phyloP scores from a whole-genome alignment of 129 eudicot genomes.

The sunflower (Helianthus annuus) region DNA sequence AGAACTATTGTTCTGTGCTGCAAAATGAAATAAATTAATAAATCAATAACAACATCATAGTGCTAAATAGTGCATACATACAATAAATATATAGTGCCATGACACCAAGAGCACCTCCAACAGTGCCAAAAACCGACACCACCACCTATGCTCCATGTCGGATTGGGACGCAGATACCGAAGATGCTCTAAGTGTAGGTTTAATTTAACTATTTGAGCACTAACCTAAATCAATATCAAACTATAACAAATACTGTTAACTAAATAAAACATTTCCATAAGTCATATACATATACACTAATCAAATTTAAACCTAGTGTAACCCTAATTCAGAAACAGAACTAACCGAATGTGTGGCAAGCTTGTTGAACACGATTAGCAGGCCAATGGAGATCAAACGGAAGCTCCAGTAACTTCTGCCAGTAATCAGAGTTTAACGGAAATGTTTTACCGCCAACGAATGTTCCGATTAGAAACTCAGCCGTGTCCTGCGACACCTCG shows the following conservation, averaged over 20 bases:
- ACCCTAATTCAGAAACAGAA: background rate
- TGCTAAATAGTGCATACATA: background rate
- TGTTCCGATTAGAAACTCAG: conserved; percentile 78
- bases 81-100: conserved; percentile 2
- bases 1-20: conserved; percentile 76
- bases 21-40: conserved; percentile 20
- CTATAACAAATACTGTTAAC: background rate
- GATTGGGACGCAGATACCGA: too few relatives aligned
- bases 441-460: conserved; percentile 77
- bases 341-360: conserved; percentile 76
- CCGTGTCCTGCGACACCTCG: conserved; percentile 65
- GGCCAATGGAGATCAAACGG: conserved; percentile 87
- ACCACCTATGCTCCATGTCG: too few relatives aligned
- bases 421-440: conserved; percentile 76
- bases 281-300: too few relatives aligned
- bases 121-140: too few relatives aligned
- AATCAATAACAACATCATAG: conserved; percentile 2
- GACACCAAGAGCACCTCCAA: background rate
- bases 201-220: background rate
- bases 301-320: too few relatives aligned
- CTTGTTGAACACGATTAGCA: conserved; percentile 64
- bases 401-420: conserved; percentile 79
- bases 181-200: too few relatives aligned
- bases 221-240: conserved; percentile 15
- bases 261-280: too few relatives aligned